Conservation (phyloP, 1,284 basidiomycete species). For the Meripilus lineatus region DNA sequence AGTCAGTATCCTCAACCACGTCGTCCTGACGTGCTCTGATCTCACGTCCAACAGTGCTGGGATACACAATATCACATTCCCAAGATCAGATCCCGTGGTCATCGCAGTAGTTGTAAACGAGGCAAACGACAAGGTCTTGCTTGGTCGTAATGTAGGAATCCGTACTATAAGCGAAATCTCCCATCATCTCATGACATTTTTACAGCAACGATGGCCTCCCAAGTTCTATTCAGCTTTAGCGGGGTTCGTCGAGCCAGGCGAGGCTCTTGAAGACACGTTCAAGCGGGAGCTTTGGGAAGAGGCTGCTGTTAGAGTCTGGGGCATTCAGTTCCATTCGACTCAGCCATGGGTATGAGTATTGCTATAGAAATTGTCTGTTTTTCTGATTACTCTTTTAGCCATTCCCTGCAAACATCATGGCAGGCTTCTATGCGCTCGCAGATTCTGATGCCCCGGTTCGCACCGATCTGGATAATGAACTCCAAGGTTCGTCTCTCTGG, state of each 20-base stretch:
- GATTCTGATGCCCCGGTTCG: slow-evolving; percentile 74
- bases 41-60: slow-evolving; percentile 58
- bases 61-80: slow-evolving; percentile 84
- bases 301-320: slow-evolving; percentile 81
- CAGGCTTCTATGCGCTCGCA: slow-evolving; percentile 81
- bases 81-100: slow-evolving; percentile 85
- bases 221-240: slow-evolving; percentile 86
- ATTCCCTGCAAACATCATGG: slow-evolving; percentile 87
- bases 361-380: not conserved
- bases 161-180: not conserved
- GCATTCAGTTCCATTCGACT: slow-evolving; percentile 83
- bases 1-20: slow-evolving; percentile 36
- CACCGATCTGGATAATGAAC: slow-evolving; percentile 91
- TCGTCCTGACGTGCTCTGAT: slow-evolving; percentile 12
- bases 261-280: slow-evolving; percentile 93
- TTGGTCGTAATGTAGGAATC: slow-evolving; percentile 71
- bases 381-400: slow-evolving; percentile 43
- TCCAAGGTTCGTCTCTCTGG: slow-evolving; percentile 60
- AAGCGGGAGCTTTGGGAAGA: slow-evolving; percentile 94
- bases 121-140: slow-evolving; percentile 74
- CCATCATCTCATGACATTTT: not conserved
- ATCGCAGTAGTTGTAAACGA: slow-evolving; percentile 87
- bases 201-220: slow-evolving; percentile 47
- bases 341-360: slow-evolving; percentile 81
- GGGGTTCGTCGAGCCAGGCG: slow-evolving; percentile 90